phyloP scores from a whole-genome alignment of 2,329 filamentous ascomycete species.

The Paecilomyces sp. region DNA sequence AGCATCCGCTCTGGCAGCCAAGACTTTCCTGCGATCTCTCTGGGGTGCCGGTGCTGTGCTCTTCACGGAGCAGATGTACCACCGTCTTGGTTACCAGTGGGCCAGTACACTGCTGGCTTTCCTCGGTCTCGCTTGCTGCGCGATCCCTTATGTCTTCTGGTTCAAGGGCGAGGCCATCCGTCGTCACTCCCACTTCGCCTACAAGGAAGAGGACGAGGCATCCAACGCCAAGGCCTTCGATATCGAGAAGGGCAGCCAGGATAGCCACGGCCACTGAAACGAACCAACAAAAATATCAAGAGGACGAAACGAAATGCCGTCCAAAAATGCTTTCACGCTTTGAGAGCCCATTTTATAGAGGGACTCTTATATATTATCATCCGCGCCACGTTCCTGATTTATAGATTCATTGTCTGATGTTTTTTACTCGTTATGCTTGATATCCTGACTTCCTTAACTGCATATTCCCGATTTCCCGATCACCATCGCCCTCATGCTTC shows the following conservation, averaged over 20 bases:
- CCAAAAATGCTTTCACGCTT: background rate
- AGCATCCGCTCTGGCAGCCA: slow-evolving; percentile 71
- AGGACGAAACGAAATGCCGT: too few species aligned
- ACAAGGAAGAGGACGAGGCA: slow-evolving; percentile 48
- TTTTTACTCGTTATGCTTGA: background rate
- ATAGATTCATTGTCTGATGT: background rate
- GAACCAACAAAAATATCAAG: background rate
- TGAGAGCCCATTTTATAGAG: background rate
- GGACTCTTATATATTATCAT: background rate
- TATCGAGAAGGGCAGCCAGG: slow-evolving; percentile 2
- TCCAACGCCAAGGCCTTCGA: slow-evolving; percentile 9
- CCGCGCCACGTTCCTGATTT: background rate
- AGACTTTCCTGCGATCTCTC: slow-evolving; percentile 71
- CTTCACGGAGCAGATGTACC: slow-evolving; percentile 77
- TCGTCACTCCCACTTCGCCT: slow-evolving; percentile 64
- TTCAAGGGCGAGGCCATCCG: slow-evolving; percentile 67
- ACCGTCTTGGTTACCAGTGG: slow-evolving; percentile 66
- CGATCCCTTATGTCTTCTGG: slow-evolving; percentile 78
- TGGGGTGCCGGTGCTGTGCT: slow-evolving; percentile 73
- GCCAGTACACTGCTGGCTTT: slow-evolving; percentile 66
- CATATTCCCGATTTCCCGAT: background rate
- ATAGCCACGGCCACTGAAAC: background rate
- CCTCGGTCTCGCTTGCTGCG: slow-evolving; percentile 68
- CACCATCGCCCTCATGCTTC: background rate
- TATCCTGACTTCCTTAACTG: background rate